Percentiles rank a stretch among this genome's conserved stretches.
Conservation (phyloP, 441 rosid genomes). For the Populus hybrid region DNA sequence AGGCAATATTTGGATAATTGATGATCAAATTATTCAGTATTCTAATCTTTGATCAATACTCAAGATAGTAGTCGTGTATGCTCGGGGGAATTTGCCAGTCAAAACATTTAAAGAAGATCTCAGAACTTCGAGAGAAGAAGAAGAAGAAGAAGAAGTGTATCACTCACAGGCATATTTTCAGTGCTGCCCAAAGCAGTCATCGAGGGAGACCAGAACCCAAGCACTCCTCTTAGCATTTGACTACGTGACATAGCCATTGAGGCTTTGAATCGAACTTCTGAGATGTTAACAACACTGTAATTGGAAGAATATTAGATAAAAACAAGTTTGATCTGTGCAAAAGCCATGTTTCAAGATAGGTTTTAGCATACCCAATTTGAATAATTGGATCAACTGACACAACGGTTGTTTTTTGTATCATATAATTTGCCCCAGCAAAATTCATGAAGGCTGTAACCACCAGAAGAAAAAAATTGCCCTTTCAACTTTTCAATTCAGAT, state of each 20-base stretch:
- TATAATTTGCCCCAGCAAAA: not conserved
- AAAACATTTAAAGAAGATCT: not conserved
- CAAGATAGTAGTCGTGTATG: not conserved
- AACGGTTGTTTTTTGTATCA: too few relatives aligned
- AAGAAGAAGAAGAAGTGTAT: conserved; percentile 2
- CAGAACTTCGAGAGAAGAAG: conserved; percentile 1
- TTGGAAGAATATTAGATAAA: conserved; percentile 16
- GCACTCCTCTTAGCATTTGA: conserved; percentile 95
- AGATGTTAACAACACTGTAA: conserved; percentile 80
- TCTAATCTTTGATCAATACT: conserved; percentile 6
- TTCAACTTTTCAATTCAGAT: conserved; percentile 7
- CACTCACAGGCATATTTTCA: conserved; percentile 95
- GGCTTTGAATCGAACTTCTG: conserved; percentile 89
- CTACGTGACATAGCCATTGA: conserved; percentile 98
- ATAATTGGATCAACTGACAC: conserved; percentile 97
- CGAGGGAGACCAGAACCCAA: conserved; percentile 96
- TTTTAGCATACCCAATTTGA: conserved; percentile 72
- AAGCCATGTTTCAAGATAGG: conserved; percentile 5
- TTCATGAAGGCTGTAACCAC: not conserved
- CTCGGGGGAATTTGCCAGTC: conserved; percentile 9
- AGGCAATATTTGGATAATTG: not conserved
- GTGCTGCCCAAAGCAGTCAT: conserved; percentile 99
- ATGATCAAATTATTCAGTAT: not conserved
- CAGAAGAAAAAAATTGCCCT: not conserved
- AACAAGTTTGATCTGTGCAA: conserved; percentile 1